Conservation (phyloP, 2,329 filamentous ascomycete genomes). For the Chaetomiaceae sp. region DNA sequence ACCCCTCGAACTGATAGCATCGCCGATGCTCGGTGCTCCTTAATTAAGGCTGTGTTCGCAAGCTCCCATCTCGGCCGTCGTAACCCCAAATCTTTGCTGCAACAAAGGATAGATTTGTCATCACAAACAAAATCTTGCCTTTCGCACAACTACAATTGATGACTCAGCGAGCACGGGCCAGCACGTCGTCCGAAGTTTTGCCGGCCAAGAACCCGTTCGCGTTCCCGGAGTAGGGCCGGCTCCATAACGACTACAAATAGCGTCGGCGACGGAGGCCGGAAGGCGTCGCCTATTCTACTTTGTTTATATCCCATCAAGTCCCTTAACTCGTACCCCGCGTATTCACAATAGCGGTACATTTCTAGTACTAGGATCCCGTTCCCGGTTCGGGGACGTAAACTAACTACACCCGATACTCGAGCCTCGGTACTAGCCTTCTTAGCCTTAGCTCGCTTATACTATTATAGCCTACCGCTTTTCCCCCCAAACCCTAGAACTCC, state of each 20-base stretch:
- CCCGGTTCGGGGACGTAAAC: conserved; percentile 4
- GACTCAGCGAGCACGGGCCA: background rate
- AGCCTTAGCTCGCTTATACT: conserved; percentile 5
- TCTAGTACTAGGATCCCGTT: conserved; percentile 6
- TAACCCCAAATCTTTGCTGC: too few species aligned
- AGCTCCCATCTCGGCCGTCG: too few species aligned
- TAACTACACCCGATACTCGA: conserved; percentile 6
- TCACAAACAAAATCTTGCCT: too few species aligned
- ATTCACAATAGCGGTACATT: conserved; percentile 4
- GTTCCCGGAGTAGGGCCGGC: background rate
- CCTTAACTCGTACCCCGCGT: background rate
- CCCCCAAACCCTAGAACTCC: background rate
- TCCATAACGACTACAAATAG: background rate
- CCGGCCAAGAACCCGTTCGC: background rate
- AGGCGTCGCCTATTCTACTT: conserved; percentile 4
- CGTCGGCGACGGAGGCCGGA: conserved; percentile 1
- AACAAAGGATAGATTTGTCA: too few species aligned
- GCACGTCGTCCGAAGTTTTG: background rate
- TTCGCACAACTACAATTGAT: background rate
- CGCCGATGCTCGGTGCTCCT: too few species aligned
- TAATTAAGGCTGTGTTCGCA: too few species aligned
- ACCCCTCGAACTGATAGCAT: too few species aligned
- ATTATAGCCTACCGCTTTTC: background rate
- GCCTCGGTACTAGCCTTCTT: conserved; percentile 6
- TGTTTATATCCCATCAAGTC: background rate